phyloP scores from a whole-genome alignment of 2,329 filamentous ascomycete species.

The Domatiomyces globalis region DNA sequence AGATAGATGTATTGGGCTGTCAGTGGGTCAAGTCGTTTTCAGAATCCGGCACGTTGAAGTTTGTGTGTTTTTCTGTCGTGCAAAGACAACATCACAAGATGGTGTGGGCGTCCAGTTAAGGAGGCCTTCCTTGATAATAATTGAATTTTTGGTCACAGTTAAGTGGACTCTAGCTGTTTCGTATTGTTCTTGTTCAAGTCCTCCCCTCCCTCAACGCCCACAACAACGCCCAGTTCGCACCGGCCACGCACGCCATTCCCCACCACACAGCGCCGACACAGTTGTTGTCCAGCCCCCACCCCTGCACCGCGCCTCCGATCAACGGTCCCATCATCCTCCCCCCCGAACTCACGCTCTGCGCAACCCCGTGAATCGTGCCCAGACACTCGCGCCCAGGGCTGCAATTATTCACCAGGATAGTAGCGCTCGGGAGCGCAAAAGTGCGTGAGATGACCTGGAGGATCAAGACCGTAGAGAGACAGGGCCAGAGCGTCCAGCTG shows the following conservation, averaged over 20 bases:
- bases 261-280: conserved; percentile 46
- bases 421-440: conserved; percentile 46
- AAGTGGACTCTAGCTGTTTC: too few species aligned
- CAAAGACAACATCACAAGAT: too few species aligned
- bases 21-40: too few species aligned
- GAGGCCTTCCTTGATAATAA: too few species aligned
- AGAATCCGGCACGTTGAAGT: too few species aligned
- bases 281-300: conserved; percentile 38
- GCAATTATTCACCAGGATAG: conserved; percentile 48
- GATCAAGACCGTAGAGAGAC: conserved; percentile 48
- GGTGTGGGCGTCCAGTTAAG: too few species aligned
- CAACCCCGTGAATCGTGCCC: conserved; percentile 46
- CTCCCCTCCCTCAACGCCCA: conserved; percentile 50
- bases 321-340: conserved; percentile 44
- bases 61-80: too few species aligned
- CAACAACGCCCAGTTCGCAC: conserved; percentile 43
- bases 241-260: conserved; percentile 40
- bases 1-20: too few species aligned
- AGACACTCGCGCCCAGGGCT: conserved; percentile 43
- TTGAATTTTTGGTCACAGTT: too few species aligned
- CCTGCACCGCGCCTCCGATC: conserved; percentile 40
- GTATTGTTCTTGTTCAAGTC: conserved; percentile 26
- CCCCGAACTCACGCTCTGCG: conserved; percentile 40
- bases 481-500: conserved; percentile 45
- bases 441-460: conserved; percentile 61